These are phyloP conservation scores for Quercus alba DNA, from an alignment of 306 rosid genomes.

Conservation along the genomic window DNA sequence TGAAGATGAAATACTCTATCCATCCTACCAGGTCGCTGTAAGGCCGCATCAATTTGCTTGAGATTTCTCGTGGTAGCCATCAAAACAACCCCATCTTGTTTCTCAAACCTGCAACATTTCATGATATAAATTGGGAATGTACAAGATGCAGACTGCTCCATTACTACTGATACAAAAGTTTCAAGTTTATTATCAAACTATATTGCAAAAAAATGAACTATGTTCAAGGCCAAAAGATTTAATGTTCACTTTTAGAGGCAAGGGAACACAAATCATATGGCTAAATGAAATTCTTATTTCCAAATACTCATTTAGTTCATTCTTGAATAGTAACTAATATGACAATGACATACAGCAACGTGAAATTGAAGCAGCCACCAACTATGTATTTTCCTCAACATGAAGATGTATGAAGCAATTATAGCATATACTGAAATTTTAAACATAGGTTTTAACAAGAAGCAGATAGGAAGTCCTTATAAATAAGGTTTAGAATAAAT, in stretches of 20 bases:
- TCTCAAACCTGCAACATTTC: conserved; percentile 73
- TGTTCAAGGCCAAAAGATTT: neutral
- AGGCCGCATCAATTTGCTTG: conserved; percentile 85
- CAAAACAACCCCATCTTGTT: conserved; percentile 98
- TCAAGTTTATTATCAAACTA: neutral
- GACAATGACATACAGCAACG: neutral
- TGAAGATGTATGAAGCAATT: neutral
- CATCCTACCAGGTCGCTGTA: conserved; percentile 98
- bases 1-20: conserved; percentile 98
- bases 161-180: conserved; percentile 8
- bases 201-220: neutral
- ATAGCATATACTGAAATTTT: neutral
- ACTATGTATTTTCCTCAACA: neutral
- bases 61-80: conserved; percentile 97
- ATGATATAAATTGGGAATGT: conserved; percentile 8
- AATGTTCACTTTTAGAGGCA: neutral
- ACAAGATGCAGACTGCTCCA: conserved; percentile 9
- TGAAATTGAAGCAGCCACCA: neutral
- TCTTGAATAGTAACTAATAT: neutral
- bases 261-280: neutral
- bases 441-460: neutral
- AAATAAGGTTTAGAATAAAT: neutral
- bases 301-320: neutral
- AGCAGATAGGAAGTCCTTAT: neutral
- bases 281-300: neutral